Evolutionary conservation across 2,329 filamentous ascomycete genomes (phyloP).

Genomic region (Pseudohalonectria lignicola): DNA sequence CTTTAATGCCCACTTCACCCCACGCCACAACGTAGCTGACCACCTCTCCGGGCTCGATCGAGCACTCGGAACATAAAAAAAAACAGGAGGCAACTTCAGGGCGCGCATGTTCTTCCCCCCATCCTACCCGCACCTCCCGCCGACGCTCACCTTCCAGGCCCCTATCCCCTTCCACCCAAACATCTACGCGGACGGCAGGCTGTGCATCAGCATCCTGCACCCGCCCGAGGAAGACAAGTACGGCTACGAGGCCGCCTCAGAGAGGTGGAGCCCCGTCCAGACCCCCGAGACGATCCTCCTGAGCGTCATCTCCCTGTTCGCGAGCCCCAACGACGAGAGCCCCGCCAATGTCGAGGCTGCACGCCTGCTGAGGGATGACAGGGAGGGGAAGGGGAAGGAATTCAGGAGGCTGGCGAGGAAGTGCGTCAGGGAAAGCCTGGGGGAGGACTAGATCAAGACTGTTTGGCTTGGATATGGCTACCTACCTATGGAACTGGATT

Average conservation of each 20-base stretch:
- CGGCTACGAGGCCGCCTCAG: constrained; percentile 81
- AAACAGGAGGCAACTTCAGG: constrained; percentile 78
- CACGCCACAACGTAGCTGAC: no score
- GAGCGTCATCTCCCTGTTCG: constrained; percentile 84
- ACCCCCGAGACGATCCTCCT: constrained; percentile 90
- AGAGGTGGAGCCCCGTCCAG: constrained; percentile 93
- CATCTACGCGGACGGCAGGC: constrained; percentile 75
- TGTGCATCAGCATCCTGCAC: constrained; percentile 96
- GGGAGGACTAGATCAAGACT: constrained; percentile 55
- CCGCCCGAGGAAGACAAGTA: constrained; percentile 89
- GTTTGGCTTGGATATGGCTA: no score
- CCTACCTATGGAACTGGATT: no score
- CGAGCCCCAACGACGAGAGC: constrained; percentile 88
- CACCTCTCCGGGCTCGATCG: no score
- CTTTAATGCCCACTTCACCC: no score
- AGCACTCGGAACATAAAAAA: no score
- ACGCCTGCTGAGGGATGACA: constrained; percentile 73
- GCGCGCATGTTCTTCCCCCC: constrained; percentile 73
- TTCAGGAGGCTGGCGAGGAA: constrained; percentile 70
- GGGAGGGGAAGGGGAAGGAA: constrained; percentile 47
- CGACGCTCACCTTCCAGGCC: constrained; percentile 74
- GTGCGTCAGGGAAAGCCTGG: constrained; percentile 72
- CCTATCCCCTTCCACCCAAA: constrained; percentile 90
- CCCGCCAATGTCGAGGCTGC: constrained; percentile 94
- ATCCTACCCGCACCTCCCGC: constrained; percentile 80